These are phyloP conservation scores for Diplocarpon mali DNA, from an alignment of 2,329 filamentous ascomycete species.

Conservation along the genomic window DNA sequence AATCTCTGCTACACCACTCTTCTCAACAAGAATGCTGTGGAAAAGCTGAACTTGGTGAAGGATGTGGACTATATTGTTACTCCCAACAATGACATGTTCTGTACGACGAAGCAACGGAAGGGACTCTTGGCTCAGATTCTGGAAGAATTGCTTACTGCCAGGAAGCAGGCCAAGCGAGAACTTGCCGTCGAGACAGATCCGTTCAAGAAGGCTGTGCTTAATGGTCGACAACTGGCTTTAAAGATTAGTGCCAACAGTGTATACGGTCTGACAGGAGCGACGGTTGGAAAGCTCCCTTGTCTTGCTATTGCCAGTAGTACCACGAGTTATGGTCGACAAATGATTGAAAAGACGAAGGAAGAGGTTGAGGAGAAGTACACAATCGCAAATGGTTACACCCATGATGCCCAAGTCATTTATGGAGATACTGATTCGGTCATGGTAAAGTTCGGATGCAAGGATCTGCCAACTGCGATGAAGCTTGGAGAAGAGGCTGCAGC, in stretches of 20 bases:
- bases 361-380: constrained; percentile 86
- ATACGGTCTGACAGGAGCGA: constrained; percentile 93
- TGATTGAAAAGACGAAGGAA: constrained; percentile 98
- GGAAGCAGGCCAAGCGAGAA: constrained; percentile 91
- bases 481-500: constrained; percentile 86
- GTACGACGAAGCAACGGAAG: constrained; percentile 78
- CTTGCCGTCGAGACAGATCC: constrained; percentile 80
- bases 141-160: constrained; percentile 79
- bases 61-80: constrained; percentile 96
- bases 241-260: constrained; percentile 98
- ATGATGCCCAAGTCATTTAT: constrained; percentile 95
- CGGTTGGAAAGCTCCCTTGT: constrained; percentile 90
- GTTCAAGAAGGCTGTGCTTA: constrained; percentile 96
- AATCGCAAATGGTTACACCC: constrained; percentile 86
- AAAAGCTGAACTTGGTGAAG: constrained; percentile 66
- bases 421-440: constrained; percentile 99
- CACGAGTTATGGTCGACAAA: constrained; percentile 91
- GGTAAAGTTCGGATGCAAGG: constrained; percentile 93
- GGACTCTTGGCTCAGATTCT: constrained; percentile 90
- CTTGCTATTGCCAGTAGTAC: constrained; percentile 92
- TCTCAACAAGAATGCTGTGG: constrained; percentile 65
- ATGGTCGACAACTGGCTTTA: constrained; percentile 90
- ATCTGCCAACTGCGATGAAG: constrained; percentile 83
- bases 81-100: constrained; percentile 88
- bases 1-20: constrained; percentile 97